Evolutionary conservation across 2,329 filamentous ascomycete species (phyloP).

Genomic region (Microthyrium microscopicum): DNA sequence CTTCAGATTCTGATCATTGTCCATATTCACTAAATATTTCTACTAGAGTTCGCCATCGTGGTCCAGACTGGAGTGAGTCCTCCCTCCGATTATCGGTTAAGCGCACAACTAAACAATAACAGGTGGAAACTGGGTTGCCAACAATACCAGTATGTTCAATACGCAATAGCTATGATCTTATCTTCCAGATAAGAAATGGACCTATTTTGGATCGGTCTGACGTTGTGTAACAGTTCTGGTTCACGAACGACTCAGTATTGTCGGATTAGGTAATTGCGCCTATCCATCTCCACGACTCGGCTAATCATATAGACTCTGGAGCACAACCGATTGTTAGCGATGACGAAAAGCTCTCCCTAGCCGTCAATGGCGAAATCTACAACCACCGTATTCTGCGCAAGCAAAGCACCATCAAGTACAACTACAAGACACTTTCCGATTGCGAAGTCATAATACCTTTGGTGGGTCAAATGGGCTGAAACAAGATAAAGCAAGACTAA

Average conservation of each 20-base stretch:
- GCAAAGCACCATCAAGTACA: slow-evolving; percentile 63
- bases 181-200: too few relatives aligned
- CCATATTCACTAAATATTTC: slow-evolving; percentile 18
- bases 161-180: too few relatives aligned
- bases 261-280: slow-evolving; percentile 62
- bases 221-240: slow-evolving; percentile 52
- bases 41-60: slow-evolving; percentile 75
- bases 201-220: too few relatives aligned
- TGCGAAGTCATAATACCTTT: slow-evolving; percentile 98
- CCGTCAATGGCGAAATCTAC: slow-evolving; percentile 99
- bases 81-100: background rate
- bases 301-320: slow-evolving; percentile 54
- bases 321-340: slow-evolving; percentile 90
- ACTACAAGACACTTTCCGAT: slow-evolving; percentile 97
- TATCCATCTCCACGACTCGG: slow-evolving; percentile 9
- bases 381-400: slow-evolving; percentile 95
- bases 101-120: background rate
- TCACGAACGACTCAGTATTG: slow-evolving; percentile 94
- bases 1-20: slow-evolving; percentile 5
- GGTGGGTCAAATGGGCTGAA: slow-evolving; percentile 35
- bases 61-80: slow-evolving; percentile 92
- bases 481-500: slow-evolving; percentile 6
- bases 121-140: slow-evolving; percentile 79
- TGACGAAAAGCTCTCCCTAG: slow-evolving; percentile 73
- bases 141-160: slow-evolving; percentile 67